These are phyloP conservation scores for Podospora sp. DNA, from an alignment of 495 filamentous ascomycete species.

Conservation along the genomic window DNA sequence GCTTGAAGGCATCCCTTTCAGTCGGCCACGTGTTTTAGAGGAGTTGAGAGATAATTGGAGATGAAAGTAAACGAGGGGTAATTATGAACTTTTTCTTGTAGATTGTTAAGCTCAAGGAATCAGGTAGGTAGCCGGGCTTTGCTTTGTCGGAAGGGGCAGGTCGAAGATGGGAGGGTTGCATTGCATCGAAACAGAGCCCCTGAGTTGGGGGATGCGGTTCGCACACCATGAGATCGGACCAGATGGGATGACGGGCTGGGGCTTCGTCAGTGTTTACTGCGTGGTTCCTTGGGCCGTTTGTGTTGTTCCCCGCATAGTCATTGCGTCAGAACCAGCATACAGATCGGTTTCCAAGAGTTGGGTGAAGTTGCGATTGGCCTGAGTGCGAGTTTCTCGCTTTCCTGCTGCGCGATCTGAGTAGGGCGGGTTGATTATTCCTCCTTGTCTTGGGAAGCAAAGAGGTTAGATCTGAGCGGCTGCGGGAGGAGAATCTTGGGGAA, in stretches of 20 bases:
- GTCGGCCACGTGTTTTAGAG: neutral
- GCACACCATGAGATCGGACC: neutral
- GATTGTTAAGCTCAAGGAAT: neutral
- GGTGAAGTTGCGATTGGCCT: neutral
- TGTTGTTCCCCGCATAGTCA: neutral
- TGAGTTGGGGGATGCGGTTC: neutral
- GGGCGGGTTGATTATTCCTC: neutral
- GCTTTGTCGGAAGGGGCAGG: neutral
- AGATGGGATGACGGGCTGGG: neutral
- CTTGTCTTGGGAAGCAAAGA: neutral
- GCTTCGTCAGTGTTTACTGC: neutral
- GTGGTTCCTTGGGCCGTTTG: neutral
- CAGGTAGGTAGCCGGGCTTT: neutral
- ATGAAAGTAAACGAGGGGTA: neutral
- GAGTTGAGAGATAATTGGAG: neutral
- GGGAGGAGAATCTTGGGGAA: too few species aligned
- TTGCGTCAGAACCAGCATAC: neutral
- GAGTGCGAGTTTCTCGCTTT: neutral
- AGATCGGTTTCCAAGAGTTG: neutral
- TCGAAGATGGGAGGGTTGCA: neutral
- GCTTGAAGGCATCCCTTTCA: neutral
- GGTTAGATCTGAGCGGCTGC: neutral
- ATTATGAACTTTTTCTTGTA: neutral
- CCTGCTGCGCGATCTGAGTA: neutral
- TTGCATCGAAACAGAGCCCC: neutral